A percentile compares a stretch with the other conserved stretches of the same genome.
Evolutionary conservation across 2,329 filamentous ascomycete genomes (phyloP).

Genomic region (Emericellopsis atlantica): DNA sequence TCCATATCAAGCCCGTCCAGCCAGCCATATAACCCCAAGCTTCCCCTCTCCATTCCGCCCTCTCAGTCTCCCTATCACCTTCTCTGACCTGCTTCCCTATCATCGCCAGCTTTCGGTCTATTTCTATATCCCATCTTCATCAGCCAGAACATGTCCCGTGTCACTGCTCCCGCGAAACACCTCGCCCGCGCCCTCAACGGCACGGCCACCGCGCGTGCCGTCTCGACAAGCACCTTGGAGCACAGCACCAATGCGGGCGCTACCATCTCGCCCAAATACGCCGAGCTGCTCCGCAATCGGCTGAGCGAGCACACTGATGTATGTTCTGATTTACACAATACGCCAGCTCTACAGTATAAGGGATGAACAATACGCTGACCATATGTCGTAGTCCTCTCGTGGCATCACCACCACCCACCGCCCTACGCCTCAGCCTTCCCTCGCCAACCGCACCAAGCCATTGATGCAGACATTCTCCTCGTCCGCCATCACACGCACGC

Average conservation of each 20-base stretch:
- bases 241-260: slow-evolving; percentile 19
- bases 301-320: slow-evolving; percentile 25
- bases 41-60: background rate
- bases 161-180: slow-evolving; percentile 37
- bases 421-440: slow-evolving; percentile 29
- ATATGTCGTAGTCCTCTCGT: slow-evolving; percentile 18
- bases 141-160: slow-evolving; percentile 27
- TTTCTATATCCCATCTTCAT: background rate
- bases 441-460: slow-evolving; percentile 33
- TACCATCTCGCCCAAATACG: slow-evolving; percentile 32
- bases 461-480: slow-evolving; percentile 52
- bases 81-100: background rate
- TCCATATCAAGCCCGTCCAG: background rate
- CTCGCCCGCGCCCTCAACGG: slow-evolving; percentile 32
- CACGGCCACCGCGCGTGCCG: slow-evolving; percentile 21
- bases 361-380: slow-evolving; percentile 1
- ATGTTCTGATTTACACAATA: slow-evolving; percentile 10
- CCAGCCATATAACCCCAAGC: background rate
- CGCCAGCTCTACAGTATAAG: background rate
- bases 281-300: slow-evolving; percentile 27
- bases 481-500: slow-evolving; percentile 23
- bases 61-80: background rate
- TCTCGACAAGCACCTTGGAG: slow-evolving; percentile 18
- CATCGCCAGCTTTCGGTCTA: background rate
- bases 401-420: slow-evolving; percentile 33